Base-by-base conservation (phyloP, 176 grass and related monocot genomes). In the Canna indica region DNA sequence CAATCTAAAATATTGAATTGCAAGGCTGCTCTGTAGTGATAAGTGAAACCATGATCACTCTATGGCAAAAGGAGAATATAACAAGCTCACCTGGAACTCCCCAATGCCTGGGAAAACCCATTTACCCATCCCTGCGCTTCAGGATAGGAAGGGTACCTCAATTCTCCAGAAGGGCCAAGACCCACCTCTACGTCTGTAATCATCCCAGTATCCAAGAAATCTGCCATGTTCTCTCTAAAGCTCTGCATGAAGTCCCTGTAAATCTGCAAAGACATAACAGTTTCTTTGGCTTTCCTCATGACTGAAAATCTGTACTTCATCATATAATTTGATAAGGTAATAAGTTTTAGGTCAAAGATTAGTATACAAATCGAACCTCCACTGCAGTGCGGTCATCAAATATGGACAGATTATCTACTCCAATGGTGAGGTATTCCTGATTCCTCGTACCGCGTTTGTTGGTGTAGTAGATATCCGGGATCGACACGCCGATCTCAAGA, bases 121-220 rank as follows among this genome's bases (percentile, higher is more conserved):
- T 58, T 84, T 88, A 16, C 62, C 88, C 93, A 96, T 58, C 86
- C 93, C 38, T 97, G 88, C 42, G 58, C 78, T 74, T 83, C 70
- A 59, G 86, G 83, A 67, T 92, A 97, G 1, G 88, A 97, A 1
- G 88, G 93, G 69, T 97, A 97, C 71, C 93, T 89, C 81, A 92
- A 78, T 75, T 97, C 93, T 67, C 93, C 84, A 47, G 81, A 73
- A 59, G 93, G 93, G 59, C 93, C 88, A 41, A 97, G 82, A 47
- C 93, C 88, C 24, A 96, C 88, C 83, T 96, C 88, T 83, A 96
- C 85, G 72, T 96, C 88, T 69, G 81, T 74, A 36, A 91, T 86
- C 24, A 88, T 59, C 59, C 77, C 86, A 22, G 57, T 79, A 77
- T 81, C 88, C 57, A 97, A 57, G 62, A 87, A 97, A 32, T 90